Conservation (phyloP, 1,284 basidiomycete genomes). For the Ceratobasidium sp. region DNA sequence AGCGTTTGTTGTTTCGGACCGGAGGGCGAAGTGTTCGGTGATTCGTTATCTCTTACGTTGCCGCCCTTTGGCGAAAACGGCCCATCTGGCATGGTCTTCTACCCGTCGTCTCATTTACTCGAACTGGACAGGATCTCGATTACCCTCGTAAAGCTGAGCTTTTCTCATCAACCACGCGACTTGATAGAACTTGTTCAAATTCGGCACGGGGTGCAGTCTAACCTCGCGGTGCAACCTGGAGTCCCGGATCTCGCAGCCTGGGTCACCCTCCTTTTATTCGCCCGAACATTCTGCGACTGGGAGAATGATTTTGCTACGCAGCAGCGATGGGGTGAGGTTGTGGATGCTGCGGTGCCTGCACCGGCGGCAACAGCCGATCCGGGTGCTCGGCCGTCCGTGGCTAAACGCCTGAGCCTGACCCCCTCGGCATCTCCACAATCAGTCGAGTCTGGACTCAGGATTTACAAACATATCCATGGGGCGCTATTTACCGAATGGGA, state of each 20-base stretch:
- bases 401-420: not conserved
- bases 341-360: not conserved
- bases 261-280: not conserved
- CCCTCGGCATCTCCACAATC: not conserved
- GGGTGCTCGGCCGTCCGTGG: not conserved
- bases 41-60: not conserved
- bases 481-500: not conserved
- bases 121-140: not conserved
- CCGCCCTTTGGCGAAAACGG: not conserved
- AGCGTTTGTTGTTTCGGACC: not conserved
- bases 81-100: not conserved
- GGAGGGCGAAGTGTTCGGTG: not conserved
- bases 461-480: not conserved
- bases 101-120: not conserved
- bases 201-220: slow-evolving; percentile 1
- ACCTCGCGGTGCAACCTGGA: not conserved
- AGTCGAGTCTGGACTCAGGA: not conserved
- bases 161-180: slow-evolving; percentile 19
- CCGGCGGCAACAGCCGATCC: not conserved
- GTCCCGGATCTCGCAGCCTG: not conserved
- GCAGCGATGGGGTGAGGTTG: not conserved
- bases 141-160: slow-evolving; percentile 5
- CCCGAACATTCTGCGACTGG: slow-evolving; percentile 7
- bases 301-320: not conserved
- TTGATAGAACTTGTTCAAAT: not conserved